Base-by-base conservation (phyloP, 2,329 filamentous ascomycete species). In the Talaromyces sp. region DNA sequence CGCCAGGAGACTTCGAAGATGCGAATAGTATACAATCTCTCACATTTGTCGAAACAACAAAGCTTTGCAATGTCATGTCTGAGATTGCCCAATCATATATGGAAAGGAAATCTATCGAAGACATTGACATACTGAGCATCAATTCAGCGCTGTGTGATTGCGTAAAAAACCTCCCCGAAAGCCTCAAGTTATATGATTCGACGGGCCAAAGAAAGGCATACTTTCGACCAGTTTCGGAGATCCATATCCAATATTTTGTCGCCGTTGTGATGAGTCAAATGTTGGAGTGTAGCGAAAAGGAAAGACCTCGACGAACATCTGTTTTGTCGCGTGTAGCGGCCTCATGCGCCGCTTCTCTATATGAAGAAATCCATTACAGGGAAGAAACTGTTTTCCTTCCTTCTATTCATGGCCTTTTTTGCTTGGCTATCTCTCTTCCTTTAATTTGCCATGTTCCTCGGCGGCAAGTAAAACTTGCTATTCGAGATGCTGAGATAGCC, bases 251-350 rank as follows among this genome's bases (percentile, higher is more conserved):
- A 29, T 59, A 59, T 29, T 56, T 59, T 19, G 50, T 54, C 10
- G 52, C 52, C 51, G 50, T 59, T 27, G 51, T 59, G 21, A 48
- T 59, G 57, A 54, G 50, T 55, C 57, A 59, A 27, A 54, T 59
- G 50, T 21, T 59, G 21, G 32, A 27, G 53, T 35, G 32, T 27
- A 54, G 55, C 10, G 41, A 54, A 26, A 55, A 14, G 19, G 51
- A 55, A 7, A 46, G 57, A 26, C 50, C 32, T 12, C 48, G 43
- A 26, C 19, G 43, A 41, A 41, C 54, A 14, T 58, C 59, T 57
- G 11, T 53, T 38, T 24, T 24, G n/a, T 57, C 56, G 32, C 54
- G 43, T 17, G 14, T 61, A 48, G 56, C 56, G 24, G 56, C 59
- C 19, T 61, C 54, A 0, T 61, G 54, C 46, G 54, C 54, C n/a